These are phyloP conservation scores for Porpolomopsis calyptriformis DNA, from an alignment of 768 basidiomycete species.

Conservation along the genomic window DNA sequence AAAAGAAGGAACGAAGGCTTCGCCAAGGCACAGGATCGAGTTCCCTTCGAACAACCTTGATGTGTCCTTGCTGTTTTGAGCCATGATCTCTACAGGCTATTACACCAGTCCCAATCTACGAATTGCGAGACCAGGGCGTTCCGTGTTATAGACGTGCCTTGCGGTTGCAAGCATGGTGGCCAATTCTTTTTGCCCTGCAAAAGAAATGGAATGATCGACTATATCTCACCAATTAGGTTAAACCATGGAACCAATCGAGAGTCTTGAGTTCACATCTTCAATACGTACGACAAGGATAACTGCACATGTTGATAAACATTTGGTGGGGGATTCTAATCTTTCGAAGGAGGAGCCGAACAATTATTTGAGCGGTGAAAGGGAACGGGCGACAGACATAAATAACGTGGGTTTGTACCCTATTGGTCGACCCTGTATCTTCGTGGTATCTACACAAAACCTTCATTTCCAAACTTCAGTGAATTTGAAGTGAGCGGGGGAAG, in stretches of 20 bases:
- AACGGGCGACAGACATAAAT: constrained; percentile 37
- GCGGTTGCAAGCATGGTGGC: constrained; percentile 44
- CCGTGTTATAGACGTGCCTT: constrained; percentile 42
- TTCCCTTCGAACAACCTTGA: constrained; percentile 45
- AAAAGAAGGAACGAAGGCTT: constrained; percentile 38
- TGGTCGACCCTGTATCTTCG: constrained; percentile 23
- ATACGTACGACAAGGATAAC: constrained; percentile 17
- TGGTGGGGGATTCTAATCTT: constrained; percentile 30
- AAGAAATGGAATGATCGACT: neutral
- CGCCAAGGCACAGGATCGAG: constrained; percentile 50
- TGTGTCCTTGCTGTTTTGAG: constrained; percentile 34
- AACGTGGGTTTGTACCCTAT: constrained; percentile 34
- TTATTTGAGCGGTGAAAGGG: constrained; percentile 38
- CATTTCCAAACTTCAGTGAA: no score
- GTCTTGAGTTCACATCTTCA: no score
- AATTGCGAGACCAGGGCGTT: constrained; percentile 33
- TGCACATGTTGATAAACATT: constrained; percentile 1
- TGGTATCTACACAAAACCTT: no score
- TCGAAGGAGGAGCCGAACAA: constrained; percentile 43
- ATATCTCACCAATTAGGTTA: neutral
- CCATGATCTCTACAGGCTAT: constrained; percentile 42
- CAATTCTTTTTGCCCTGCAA: constrained; percentile 42
- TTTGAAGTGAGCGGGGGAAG: no score
- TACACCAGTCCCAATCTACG: constrained; percentile 40
- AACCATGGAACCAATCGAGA: constrained; percentile 41